Conservation (phyloP, 1,284 basidiomycete genomes). For the Baeospora myosura region DNA sequence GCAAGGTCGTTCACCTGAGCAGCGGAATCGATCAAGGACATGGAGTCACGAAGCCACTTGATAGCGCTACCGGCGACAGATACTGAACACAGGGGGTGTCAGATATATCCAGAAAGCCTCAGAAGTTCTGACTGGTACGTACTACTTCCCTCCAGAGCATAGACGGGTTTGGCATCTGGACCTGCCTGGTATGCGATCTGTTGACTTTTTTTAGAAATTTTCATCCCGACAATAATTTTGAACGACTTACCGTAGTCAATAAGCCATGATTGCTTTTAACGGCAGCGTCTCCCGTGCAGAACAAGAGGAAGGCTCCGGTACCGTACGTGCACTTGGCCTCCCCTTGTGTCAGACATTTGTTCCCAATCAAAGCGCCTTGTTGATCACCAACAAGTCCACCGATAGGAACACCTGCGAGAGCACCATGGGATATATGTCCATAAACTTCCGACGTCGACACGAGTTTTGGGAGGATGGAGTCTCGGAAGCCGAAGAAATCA, state of each 20-base stretch:
- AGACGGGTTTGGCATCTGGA: constrained; percentile 70
- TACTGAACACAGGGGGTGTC: constrained; percentile 37
- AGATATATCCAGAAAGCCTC: not conserved
- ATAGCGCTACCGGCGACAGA: constrained; percentile 93
- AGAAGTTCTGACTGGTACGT: constrained; percentile 23
- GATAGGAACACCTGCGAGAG: constrained; percentile 76
- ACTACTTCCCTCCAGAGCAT: constrained; percentile 93
- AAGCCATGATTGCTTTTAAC: constrained; percentile 84
- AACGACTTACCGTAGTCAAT: constrained; percentile 68
- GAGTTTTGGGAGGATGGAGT: constrained; percentile 78
- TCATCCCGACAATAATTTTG: not conserved
- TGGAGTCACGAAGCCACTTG: constrained; percentile 93
- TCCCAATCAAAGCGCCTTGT: constrained; percentile 93
- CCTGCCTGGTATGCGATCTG: constrained; percentile 92
- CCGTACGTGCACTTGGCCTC: constrained; percentile 95
- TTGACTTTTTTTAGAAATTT: not conserved
- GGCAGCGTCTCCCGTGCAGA: constrained; percentile 86
- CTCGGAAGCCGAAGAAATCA: constrained; percentile 81
- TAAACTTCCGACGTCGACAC: constrained; percentile 92
- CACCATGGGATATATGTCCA: constrained; percentile 64
- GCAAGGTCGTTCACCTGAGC: constrained; percentile 84
- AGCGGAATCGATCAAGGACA: constrained; percentile 78
- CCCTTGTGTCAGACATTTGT: constrained; percentile 82
- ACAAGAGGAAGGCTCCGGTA: constrained; percentile 92
- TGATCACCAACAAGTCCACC: constrained; percentile 95